phyloP scores from a whole-genome alignment of 2,329 filamentous ascomycete species.

The Fusarium goolgardi region DNA sequence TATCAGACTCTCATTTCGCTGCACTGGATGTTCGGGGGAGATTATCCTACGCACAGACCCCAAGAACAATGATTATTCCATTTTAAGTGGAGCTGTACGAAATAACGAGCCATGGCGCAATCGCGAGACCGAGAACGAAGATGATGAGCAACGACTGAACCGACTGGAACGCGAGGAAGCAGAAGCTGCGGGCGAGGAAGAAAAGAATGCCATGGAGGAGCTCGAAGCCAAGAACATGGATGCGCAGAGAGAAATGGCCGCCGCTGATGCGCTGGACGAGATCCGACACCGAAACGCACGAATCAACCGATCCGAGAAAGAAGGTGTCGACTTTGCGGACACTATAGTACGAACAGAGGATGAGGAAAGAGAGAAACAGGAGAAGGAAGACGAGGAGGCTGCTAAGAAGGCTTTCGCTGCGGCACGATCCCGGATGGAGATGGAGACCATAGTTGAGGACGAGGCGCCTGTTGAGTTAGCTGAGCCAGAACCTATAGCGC shows the following conservation, averaged over 20 bases:
- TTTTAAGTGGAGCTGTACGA: slow-evolving; percentile 83
- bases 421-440: slow-evolving; percentile 65
- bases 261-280: slow-evolving; percentile 95
- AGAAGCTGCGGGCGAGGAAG: slow-evolving; percentile 71
- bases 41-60: slow-evolving; percentile 96
- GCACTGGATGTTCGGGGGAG: slow-evolving; percentile 85
- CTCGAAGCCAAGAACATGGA: slow-evolving; percentile 93
- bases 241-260: slow-evolving; percentile 94
- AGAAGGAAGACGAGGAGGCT: slow-evolving; percentile 85
- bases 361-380: slow-evolving; percentile 71
- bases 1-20: slow-evolving; percentile 58
- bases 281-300: slow-evolving; percentile 92
- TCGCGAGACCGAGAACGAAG: slow-evolving; percentile 74
- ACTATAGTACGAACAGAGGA: slow-evolving; percentile 66
- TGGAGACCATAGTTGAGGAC: slow-evolving; percentile 64
- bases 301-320: slow-evolving; percentile 79
- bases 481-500: neutral
- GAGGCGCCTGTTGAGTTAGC: slow-evolving; percentile 45
- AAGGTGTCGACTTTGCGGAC: slow-evolving; percentile 71
- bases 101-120: slow-evolving; percentile 94
- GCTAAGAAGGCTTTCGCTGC: slow-evolving; percentile 81
- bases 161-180: slow-evolving; percentile 81
- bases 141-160: slow-evolving; percentile 87
- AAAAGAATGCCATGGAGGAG: slow-evolving; percentile 93
- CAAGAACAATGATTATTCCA: slow-evolving; percentile 91